Conservation (phyloP, 148 eudicot species). For the Euryodendron excelsum region DNA sequence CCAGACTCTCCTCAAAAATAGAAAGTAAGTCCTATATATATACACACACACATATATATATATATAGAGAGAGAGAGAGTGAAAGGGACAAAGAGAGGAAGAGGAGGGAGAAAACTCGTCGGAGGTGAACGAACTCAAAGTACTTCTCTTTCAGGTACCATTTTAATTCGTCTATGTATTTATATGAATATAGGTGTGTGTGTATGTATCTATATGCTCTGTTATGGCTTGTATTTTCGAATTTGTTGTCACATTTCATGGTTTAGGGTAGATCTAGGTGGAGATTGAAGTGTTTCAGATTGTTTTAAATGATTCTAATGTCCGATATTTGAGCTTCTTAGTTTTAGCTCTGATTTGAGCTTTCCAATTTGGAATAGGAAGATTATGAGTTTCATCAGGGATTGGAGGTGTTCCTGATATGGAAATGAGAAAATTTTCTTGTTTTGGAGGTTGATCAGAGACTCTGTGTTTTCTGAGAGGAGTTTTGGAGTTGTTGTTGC, state of each 20-base stretch:
- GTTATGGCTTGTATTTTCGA: background rate
- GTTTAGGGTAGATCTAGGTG: background rate
- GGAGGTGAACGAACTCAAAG: background rate
- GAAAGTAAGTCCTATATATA: too few species aligned
- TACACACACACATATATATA: too few species aligned
- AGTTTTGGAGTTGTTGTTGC: too few species aligned
- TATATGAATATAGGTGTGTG: too few species aligned
- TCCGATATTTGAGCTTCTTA: too few species aligned
- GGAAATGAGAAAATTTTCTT: background rate
- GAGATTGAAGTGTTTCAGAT: background rate
- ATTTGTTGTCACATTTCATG: background rate
- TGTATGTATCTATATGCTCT: background rate
- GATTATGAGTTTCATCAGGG: background rate
- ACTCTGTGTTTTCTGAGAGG: too few species aligned
- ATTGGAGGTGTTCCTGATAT: background rate
- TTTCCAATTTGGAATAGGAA: background rate
- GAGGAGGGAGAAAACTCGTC: background rate
- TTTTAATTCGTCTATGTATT: background rate
- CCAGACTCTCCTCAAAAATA: background rate
- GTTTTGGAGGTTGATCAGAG: too few species aligned
- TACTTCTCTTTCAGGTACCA: background rate
- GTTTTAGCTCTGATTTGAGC: background rate
- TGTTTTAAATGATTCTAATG: background rate
- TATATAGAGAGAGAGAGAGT: background rate
- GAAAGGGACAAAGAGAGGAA: background rate